A percentile compares a stretch with the other conserved stretches of the same genome.
Conservation (phyloP, 2,329 filamentous ascomycete species). For the Paecilomyces sp. region DNA sequence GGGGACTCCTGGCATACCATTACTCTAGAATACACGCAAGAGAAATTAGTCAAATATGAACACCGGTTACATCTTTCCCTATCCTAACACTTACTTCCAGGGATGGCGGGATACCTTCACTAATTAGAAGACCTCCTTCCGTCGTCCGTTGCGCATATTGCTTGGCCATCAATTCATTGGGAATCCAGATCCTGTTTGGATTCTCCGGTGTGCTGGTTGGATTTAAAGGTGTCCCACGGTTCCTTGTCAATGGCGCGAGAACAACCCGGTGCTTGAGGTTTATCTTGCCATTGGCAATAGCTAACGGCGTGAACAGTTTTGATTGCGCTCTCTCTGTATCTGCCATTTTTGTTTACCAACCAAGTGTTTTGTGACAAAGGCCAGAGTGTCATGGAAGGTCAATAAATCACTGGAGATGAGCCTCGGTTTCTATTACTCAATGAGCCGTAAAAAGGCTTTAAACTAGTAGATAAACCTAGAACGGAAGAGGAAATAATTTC, state of each 20-base stretch:
- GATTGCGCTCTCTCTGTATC: slow-evolving; percentile 9
- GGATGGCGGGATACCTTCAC: slow-evolving; percentile 30
- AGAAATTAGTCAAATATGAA: slow-evolving; percentile 6
- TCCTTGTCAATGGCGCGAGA: slow-evolving; percentile 48
- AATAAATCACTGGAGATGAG: too few relatives aligned
- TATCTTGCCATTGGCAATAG: slow-evolving; percentile 41
- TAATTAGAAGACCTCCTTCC: slow-evolving; percentile 29
- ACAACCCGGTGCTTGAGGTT: slow-evolving; percentile 46
- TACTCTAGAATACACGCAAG: slow-evolving; percentile 20
- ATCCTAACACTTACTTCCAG: slow-evolving; percentile 27
- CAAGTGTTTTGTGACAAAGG: too few relatives aligned
- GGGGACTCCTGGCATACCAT: slow-evolving; percentile 31
- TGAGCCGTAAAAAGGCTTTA: too few relatives aligned
- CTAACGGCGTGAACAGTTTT: slow-evolving; percentile 38
- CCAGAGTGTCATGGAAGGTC: too few relatives aligned
- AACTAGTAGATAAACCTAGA: too few relatives aligned
- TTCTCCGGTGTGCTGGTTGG: slow-evolving; percentile 37
- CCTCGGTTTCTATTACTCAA: too few relatives aligned
- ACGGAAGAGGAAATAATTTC: too few relatives aligned
- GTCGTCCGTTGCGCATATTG: slow-evolving; percentile 35
- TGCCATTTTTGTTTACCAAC: neutral
- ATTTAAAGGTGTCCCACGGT: slow-evolving; percentile 42
- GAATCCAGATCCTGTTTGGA: slow-evolving; percentile 44
- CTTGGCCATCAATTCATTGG: slow-evolving; percentile 33
- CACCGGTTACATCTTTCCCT: too few relatives aligned